Evolutionary conservation across 257 asterid genomes (phyloP).

Genomic region (Lavandula angustifolia): DNA sequence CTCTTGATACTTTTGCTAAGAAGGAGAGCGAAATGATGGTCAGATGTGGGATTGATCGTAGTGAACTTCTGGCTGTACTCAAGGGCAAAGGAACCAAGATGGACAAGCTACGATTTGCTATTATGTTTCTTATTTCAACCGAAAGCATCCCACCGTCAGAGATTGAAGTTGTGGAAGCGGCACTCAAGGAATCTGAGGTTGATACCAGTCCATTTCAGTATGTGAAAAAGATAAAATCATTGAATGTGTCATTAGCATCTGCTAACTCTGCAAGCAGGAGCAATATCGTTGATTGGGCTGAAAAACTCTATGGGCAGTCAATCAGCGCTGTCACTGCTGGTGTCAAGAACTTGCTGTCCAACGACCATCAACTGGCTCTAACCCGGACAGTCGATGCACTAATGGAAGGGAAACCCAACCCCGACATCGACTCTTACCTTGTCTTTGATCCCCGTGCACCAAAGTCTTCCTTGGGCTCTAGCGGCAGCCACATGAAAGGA

Average conservation of each 20-base stretch:
- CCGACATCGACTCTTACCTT: slow-evolving; percentile 80
- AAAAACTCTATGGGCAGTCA: slow-evolving; percentile 78
- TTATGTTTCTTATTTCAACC: slow-evolving; percentile 63
- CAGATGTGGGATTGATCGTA: slow-evolving; percentile 81
- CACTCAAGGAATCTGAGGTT: slow-evolving; percentile 82
- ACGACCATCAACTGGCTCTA: slow-evolving; percentile 85
- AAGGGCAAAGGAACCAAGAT: slow-evolving; percentile 82
- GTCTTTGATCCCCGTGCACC: slow-evolving; percentile 91
- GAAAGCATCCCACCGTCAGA: slow-evolving; percentile 76
- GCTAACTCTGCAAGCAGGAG: slow-evolving; percentile 89
- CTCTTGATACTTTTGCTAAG: slow-evolving; percentile 73
- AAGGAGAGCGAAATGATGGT: slow-evolving; percentile 91
- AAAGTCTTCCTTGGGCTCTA: slow-evolving; percentile 61
- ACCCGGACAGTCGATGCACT: slow-evolving; percentile 88
- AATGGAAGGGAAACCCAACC: slow-evolving; percentile 96
- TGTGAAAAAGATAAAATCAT: slow-evolving; percentile 87
- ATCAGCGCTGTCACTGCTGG: slow-evolving; percentile 97
- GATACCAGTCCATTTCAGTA: slow-evolving; percentile 90
- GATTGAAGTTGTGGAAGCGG: slow-evolving; percentile 77
- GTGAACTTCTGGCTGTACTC: slow-evolving; percentile 73
- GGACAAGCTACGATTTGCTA: slow-evolving; percentile 41
- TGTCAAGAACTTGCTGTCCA: slow-evolving; percentile 77
- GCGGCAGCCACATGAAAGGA: slow-evolving; percentile 77
- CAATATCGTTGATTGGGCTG: slow-evolving; percentile 89
- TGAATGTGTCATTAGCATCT: slow-evolving; percentile 81